Percentiles rank a stretch among this genome's conserved stretches.
These are phyloP conservation scores for Dimocarpus longan DNA, from an alignment of 345 rosid species.

Conservation along the genomic window DNA sequence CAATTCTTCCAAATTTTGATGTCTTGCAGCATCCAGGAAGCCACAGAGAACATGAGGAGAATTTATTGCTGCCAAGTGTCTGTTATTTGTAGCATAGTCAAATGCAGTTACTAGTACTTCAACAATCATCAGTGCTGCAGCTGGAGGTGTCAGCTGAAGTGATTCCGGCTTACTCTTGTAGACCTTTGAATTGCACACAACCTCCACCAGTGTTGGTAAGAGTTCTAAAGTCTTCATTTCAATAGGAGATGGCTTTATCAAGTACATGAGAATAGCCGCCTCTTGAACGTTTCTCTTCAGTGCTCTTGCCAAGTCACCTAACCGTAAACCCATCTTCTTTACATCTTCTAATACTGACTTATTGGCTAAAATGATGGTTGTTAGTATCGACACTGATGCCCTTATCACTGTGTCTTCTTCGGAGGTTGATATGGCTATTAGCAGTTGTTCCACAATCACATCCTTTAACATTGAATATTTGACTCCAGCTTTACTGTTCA, in stretches of 20 bases:
- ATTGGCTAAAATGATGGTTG: constrained; percentile 59
- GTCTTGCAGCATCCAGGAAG: constrained; percentile 62
- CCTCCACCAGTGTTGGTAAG: constrained; percentile 73
- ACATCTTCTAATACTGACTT: constrained; percentile 61
- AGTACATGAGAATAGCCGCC: constrained; percentile 74
- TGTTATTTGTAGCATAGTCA: constrained; percentile 67
- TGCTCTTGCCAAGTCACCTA: constrained; percentile 68
- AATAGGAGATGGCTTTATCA: constrained; percentile 78
- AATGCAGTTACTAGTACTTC: constrained; percentile 85
- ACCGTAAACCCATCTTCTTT: constrained; percentile 66
- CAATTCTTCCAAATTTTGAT: constrained; percentile 51
- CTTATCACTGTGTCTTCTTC: constrained; percentile 66
- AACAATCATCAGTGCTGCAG: constrained; percentile 86
- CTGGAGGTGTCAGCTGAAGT: constrained; percentile 62
- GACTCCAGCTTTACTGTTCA: constrained; percentile 57
- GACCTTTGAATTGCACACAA: constrained; percentile 56
- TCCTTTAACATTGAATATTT: constrained; percentile 70
- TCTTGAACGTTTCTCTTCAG: constrained; percentile 77
- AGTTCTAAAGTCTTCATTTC: constrained; percentile 86
- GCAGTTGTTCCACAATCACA: constrained; percentile 70
- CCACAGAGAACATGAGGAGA: constrained; percentile 68
- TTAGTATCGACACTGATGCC: constrained; percentile 67
- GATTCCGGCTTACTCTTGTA: constrained; percentile 40
- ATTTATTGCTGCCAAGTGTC: constrained; percentile 68
- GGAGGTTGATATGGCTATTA: constrained; percentile 69